A percentile compares a stretch with the other conserved stretches of the same genome.
Conservation (phyloP, 1,139 yeast genomes). For the Saccharomyces hybrid region DNA sequence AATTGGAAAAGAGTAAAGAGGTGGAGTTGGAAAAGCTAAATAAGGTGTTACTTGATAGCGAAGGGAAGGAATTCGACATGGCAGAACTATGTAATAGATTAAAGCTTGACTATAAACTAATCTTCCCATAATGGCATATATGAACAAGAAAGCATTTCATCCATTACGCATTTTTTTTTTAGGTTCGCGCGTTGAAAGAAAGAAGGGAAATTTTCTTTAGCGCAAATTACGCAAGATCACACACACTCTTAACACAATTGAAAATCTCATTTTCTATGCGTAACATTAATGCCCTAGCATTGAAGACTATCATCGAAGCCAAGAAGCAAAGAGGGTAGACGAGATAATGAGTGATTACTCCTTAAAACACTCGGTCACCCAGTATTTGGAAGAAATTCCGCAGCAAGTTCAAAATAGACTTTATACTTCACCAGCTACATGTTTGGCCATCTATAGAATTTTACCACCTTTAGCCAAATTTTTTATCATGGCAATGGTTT, state of each 20-base stretch:
- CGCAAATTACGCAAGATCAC: background rate
- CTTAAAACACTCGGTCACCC: constrained; percentile 74
- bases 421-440: constrained; percentile 83
- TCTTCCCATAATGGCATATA: constrained; percentile 26
- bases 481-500: constrained; percentile 79
- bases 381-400: constrained; percentile 83
- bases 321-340: background rate
- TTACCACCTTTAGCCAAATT: constrained; percentile 86
- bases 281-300: background rate
- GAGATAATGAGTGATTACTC: constrained; percentile 35
- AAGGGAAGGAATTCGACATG: constrained; percentile 37
- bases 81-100: constrained; percentile 37
- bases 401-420: constrained; percentile 72
- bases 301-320: background rate
- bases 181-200: background rate
- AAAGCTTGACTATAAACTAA: constrained; percentile 36
- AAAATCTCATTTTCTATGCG: too few relatives aligned
- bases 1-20: constrained; percentile 18
- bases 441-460: constrained; percentile 80
- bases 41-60: constrained; percentile 19
- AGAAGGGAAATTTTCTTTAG: background rate
- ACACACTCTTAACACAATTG: too few relatives aligned
- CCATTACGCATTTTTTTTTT: background rate
- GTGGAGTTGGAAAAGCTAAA: constrained; percentile 25
- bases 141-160: background rate